Percentiles rank a stretch among this genome's conserved stretches.
Conservation (phyloP, 352 stramenopile genomes). For the Phytophthora hibernalis region DNA sequence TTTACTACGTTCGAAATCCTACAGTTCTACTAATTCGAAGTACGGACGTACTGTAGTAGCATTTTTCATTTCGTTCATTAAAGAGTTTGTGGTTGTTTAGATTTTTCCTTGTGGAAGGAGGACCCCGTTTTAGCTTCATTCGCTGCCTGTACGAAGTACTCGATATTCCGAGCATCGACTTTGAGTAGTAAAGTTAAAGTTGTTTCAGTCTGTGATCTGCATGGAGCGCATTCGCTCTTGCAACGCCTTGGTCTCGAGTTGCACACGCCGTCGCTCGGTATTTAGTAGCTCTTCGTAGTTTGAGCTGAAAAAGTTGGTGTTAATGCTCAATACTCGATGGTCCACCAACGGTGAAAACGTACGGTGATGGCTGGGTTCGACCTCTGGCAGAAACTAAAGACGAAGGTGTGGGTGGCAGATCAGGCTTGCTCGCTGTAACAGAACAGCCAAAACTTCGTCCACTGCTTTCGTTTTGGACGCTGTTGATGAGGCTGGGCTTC, state of each 20-base stretch:
- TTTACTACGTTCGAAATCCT: no score
- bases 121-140: no score
- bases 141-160: no score
- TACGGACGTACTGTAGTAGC: no score
- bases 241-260: slow-evolving; percentile 57
- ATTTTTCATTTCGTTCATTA: no score
- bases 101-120: no score
- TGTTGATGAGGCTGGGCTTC: background rate
- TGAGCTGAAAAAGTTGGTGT: slow-evolving; percentile 14
- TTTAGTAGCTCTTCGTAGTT: slow-evolving; percentile 57
- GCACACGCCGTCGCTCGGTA: slow-evolving; percentile 48
- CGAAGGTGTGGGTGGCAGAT: background rate
- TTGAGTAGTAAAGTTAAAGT: slow-evolving; percentile 7
- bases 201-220: slow-evolving; percentile 18
- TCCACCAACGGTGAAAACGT: background rate
- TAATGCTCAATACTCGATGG: background rate
- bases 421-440: background rate
- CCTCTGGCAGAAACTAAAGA: background rate
- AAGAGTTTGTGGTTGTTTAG: no score
- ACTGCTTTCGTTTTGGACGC: background rate
- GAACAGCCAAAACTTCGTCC: background rate
- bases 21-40: no score
- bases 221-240: slow-evolving; percentile 64
- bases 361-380: slow-evolving; percentile 22
- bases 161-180: no score